Evolutionary conservation across 352 stramenopile genomes (phyloP).

Genomic region (Phytopythium ostracodes): DNA sequence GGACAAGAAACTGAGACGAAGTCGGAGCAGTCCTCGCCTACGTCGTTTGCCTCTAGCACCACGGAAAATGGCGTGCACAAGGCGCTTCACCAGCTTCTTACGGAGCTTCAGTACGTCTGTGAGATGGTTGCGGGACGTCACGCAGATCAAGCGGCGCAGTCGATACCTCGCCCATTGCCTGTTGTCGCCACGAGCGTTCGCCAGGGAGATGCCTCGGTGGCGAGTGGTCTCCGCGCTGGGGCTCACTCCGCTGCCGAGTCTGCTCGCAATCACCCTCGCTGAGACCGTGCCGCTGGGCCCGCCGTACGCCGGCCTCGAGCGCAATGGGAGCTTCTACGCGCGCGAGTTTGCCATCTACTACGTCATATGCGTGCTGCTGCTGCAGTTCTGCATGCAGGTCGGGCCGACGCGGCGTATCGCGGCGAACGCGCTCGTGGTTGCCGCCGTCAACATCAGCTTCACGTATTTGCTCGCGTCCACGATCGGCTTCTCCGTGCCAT

Average conservation of each 20-base stretch:
- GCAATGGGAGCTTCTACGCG: conserved; percentile 16
- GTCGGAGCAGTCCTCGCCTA: too few species aligned
- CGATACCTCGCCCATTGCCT: conserved; percentile 13
- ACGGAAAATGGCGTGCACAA: too few species aligned
- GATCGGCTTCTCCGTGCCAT: conserved; percentile 26
- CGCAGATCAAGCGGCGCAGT: neutral
- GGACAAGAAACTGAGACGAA: too few species aligned
- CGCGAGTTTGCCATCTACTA: conserved; percentile 14
- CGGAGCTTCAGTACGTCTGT: neutral
- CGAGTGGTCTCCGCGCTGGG: conserved; percentile 5
- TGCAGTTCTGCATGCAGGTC: conserved; percentile 19
- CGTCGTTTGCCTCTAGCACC: too few species aligned
- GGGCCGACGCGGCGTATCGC: conserved; percentile 1
- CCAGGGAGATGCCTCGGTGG: neutral
- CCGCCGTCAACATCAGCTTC: neutral
- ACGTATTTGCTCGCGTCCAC: conserved; percentile 8
- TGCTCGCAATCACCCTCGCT: conserved; percentile 12
- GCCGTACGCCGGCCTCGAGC: conserved; percentile 6
- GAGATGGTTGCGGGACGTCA: neutral
- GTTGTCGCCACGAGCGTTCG: conserved; percentile 4
- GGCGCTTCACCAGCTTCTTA: neutral
- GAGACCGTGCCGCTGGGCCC: conserved; percentile 21
- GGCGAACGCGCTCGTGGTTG: conserved; percentile 11
- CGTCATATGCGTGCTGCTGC: conserved; percentile 9
- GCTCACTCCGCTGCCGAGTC: conserved; percentile 13